A percentile compares a stretch with the other conserved stretches of the same genome.
Evolutionary conservation across 345 rosid species (phyloP).

Genomic region (Eucalyptus erythrocorys): DNA sequence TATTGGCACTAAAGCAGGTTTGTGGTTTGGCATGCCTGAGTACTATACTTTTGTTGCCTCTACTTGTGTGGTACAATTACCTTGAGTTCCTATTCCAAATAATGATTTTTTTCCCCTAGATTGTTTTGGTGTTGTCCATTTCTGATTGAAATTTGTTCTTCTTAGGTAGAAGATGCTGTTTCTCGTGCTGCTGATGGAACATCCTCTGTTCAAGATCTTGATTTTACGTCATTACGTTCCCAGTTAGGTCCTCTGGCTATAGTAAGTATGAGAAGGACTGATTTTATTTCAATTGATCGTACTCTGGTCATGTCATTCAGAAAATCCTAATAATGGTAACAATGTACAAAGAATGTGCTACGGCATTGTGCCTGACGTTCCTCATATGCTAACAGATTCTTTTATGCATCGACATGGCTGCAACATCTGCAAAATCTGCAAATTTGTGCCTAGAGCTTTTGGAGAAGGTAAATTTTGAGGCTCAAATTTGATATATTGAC

Average conservation of each 20-base stretch:
- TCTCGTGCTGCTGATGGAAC: constrained; percentile 74
- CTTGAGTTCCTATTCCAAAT: neutral
- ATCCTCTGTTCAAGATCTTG: constrained; percentile 57
- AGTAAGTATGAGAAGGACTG: constrained; percentile 34
- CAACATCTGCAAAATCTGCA: constrained; percentile 76
- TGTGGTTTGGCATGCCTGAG: neutral
- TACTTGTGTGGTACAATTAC: neutral
- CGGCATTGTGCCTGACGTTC: neutral
- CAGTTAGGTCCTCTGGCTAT: constrained; percentile 83
- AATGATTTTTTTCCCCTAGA: neutral
- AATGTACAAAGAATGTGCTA: neutral
- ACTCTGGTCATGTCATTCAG: neutral
- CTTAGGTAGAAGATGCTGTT: constrained; percentile 77
- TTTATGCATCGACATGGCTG: constrained; percentile 89
- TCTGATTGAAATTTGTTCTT: neutral
- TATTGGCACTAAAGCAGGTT: neutral
- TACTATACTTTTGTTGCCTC: neutral
- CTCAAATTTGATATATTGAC: neutral
- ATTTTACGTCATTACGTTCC: constrained; percentile 57
- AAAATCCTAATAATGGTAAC: neutral
- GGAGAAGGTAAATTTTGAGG: constrained; percentile 48
- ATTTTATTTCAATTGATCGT: neutral
- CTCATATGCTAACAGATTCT: constrained; percentile 53
- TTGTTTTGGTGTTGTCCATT: neutral
- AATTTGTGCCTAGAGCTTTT: constrained; percentile 67